Base-by-base conservation (phyloP, 1,139 yeast species). In the Kodamaea sp. region DNA sequence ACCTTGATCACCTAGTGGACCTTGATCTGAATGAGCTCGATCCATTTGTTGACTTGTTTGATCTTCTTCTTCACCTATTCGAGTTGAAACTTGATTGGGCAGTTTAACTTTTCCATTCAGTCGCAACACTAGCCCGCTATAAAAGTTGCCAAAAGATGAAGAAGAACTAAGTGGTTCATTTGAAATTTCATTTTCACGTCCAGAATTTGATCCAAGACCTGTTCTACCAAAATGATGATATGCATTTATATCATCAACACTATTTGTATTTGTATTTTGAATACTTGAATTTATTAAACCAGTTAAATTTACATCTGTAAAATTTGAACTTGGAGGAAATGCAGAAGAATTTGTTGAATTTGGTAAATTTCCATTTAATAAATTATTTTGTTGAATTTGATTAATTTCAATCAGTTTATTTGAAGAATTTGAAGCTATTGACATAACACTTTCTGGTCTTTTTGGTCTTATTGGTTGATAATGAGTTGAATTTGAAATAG, bases 401-500 rank as follows among this genome's bases (percentile, higher is more conserved):
- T 32, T 43, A 9, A 45, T 36, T 32, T 50, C 54, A 22, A 45
- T 34, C 9, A 52, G 47, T n/a, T 52, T 35, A 31, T 43, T 46
- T 29, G 74, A 67, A 7, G 71, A 65, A 41, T 64, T 68, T 0
- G 73, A 67, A 7, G 71, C 56, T 10, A 67, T 52, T 2, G 75
- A 69, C 44, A 70, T 47, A 8, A 67, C 74, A 44, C 73, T 65
- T 45, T 69, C 73, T 0, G 75, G 75, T 32, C 75, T 54, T 41
- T 62, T 63, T 2, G 70, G 68, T 34, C 68, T 58, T 38, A 51
- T 53, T 23, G 57, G 58, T 34, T 55, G 63, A 42, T 57, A 53
- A 32, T 55, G 59, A 6, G 39, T 30, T 15, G 34, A 27, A 24
- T 45, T 40, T 24, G 36, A 38, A 31, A 38, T 27, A 54, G 62